Evolutionary conservation across 73 alveolate genomes (phyloP), one percentile per base, ranked within the genome.

Genomic region (Paramecium sonneborni): DNA sequence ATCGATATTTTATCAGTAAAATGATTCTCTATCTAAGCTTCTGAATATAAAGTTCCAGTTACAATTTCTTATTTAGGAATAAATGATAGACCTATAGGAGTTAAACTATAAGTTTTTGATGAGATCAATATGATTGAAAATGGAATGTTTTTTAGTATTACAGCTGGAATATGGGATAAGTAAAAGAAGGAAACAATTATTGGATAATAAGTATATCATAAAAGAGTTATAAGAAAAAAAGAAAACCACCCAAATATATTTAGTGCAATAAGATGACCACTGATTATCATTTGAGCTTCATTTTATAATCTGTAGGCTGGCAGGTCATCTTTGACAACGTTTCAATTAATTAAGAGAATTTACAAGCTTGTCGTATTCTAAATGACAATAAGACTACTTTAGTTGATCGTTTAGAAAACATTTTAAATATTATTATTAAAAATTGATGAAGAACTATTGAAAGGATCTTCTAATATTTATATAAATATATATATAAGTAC

Each of bases 391-490:
- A 74, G 44, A 74, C 58, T 28, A 37, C 87, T 37, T 74, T 37
- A 21, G 58, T 74, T 23, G 87, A 74, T 74, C 56, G 87, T 12
- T 74, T 74, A 37, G 87, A 74, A 39, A 74, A 74, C 26, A 24
- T 74, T 12, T 39, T 74, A 74, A 74, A 74, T 74, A 62, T 62
- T 30, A 30, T 62, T 62, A 62, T 62, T 11, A 62, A 62, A 62
- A 62, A 62, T 62, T 62, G 84, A 62, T 62, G 18, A 62, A 26
- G 48, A 62, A 14, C 39, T 57, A 10, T 28, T 15, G 20, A 35
- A 35, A 4, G 43, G 14, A 44, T 44, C 57, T 44, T 9, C n/a
- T 44, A 5, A 11, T 44, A 11, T 44, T 9, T 44, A 44, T 44
- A 44, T 44, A 11, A 6, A 6, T 44, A 44, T 44, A 44, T 44